These are phyloP conservation scores for Aspergillus caelatus DNA, from an alignment of 2,329 filamentous ascomycete genomes.

Conservation along the genomic window DNA sequence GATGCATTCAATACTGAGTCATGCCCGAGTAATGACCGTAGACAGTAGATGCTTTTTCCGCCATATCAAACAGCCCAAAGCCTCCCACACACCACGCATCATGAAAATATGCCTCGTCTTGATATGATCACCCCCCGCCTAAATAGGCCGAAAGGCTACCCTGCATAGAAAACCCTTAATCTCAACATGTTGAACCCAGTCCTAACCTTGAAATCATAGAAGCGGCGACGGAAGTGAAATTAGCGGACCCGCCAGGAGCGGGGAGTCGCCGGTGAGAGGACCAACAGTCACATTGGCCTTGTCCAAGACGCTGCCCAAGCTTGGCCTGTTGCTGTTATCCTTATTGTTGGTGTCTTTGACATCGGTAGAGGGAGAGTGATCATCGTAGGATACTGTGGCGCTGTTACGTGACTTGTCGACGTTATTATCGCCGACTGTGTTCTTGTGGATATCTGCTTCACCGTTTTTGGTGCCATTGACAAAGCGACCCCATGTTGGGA, in stretches of 20 bases:
- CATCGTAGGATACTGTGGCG: neutral
- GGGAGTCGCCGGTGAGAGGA: neutral
- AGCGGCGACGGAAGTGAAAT: no score
- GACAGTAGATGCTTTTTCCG: no score
- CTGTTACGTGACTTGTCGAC: neutral
- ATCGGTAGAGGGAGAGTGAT: neutral
- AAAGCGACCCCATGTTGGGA: neutral
- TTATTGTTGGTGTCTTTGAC: neutral
- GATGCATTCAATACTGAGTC: no score
- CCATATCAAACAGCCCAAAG: no score
- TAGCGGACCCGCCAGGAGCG: neutral
- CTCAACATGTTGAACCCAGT: no score
- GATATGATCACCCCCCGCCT: no score
- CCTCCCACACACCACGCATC: no score
- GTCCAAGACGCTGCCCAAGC: neutral
- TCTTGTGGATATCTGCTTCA: neutral
- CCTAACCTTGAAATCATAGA: no score
- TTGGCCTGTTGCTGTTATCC: neutral
- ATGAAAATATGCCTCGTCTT: fast-evolving
- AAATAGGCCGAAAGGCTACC: no score
- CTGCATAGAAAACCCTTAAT: no score
- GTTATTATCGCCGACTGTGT: neutral
- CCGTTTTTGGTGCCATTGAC: neutral
- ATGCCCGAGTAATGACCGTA: no score
- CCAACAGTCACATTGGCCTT: neutral